phyloP scores from a whole-genome alignment of 371 early-diverging fungal species.

The Lichtheimia hyalospora region DNA sequence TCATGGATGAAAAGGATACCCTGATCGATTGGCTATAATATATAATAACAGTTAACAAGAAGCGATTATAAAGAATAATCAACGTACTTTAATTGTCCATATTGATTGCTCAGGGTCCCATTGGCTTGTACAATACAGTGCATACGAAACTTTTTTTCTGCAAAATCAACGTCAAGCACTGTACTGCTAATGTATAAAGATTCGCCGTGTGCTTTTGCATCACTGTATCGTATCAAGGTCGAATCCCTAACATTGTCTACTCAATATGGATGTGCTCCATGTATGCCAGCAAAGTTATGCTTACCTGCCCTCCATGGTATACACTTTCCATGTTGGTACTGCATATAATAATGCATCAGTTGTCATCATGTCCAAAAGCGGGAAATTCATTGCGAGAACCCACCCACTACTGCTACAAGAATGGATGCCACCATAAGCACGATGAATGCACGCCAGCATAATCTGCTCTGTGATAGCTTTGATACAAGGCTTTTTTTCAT shows the following conservation, averaged over 20 bases:
- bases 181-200: conserved; percentile 25
- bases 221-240: conserved; percentile 23
- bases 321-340: conserved; percentile 40
- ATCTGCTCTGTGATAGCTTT: not conserved
- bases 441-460: not conserved
- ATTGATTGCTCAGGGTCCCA: conserved; percentile 25
- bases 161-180: conserved; percentile 30
- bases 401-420: conserved; percentile 12
- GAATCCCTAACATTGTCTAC: conserved; percentile 6
- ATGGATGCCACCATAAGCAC: not conserved
- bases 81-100: conserved; percentile 29
- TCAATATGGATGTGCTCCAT: too few relatives aligned
- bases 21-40: conserved; percentile 21
- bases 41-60: not conserved
- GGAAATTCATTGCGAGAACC: not conserved
- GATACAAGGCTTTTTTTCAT: not conserved
- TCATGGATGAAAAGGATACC: conserved; percentile 26
- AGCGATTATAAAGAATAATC: not conserved
- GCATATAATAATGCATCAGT: not conserved
- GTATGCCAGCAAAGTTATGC: not conserved
- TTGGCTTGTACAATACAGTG: conserved; percentile 33
- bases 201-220: conserved; percentile 29
- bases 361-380: not conserved
- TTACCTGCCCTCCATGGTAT: conserved; percentile 37
- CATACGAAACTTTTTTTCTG: conserved; percentile 26